phyloP scores from a whole-genome alignment of 108 stramenopile species.

The Bacterosira constricta region DNA sequence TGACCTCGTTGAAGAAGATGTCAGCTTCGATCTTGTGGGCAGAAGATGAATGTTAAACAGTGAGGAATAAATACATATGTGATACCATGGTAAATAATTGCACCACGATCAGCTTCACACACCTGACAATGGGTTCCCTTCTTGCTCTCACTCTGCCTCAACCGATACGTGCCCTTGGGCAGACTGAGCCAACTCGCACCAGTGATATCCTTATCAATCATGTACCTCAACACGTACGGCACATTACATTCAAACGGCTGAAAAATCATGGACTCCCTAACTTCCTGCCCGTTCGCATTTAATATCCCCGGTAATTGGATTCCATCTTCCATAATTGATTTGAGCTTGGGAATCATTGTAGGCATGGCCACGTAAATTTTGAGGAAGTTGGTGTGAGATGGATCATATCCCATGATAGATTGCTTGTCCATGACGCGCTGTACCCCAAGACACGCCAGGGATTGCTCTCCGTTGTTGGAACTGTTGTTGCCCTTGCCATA shows the following conservation, averaged over 20 bases:
- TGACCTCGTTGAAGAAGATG: constrained; percentile 88
- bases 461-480: constrained; percentile 17
- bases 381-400: constrained; percentile 76
- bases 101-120: too few relatives aligned
- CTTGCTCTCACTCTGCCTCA: constrained; percentile 53
- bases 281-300: constrained; percentile 1
- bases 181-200: constrained; percentile 97
- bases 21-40: constrained; percentile 89
- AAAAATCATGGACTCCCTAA: constrained; percentile 31
- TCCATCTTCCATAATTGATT: constrained; percentile 94
- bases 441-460: constrained; percentile 67
- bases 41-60: constrained; percentile 1
- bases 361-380: constrained; percentile 94
- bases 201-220: constrained; percentile 94
- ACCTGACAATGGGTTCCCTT: constrained; percentile 92
- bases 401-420: constrained; percentile 91
- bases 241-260: constrained; percentile 97
- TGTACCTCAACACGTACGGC: constrained; percentile 97
- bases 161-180: constrained; percentile 82
- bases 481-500: constrained; percentile 10
- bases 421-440: constrained; percentile 58
- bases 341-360: constrained; percentile 87
- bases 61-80: background rate
- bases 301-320: constrained; percentile 75
- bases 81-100: background rate